Percentiles rank a stretch among this genome's conserved stretches.
Evolutionary conservation across 352 stramenopile genomes (phyloP).

Genomic region (Sclerospora graminicola): DNA sequence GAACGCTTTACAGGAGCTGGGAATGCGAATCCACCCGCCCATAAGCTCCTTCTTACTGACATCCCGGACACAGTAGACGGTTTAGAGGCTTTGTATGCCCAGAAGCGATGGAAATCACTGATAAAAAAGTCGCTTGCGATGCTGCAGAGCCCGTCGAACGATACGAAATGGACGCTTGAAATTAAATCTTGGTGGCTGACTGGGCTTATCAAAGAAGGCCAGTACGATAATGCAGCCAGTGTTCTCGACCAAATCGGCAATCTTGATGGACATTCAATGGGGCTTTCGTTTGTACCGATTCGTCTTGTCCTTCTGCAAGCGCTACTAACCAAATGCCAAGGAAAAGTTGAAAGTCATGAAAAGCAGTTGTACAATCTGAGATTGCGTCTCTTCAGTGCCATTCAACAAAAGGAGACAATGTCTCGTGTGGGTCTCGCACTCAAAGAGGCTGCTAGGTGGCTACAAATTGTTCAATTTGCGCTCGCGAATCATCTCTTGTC

Average conservation of each 20-base stretch:
- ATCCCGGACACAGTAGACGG: constrained; percentile 44
- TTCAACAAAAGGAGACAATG: constrained; percentile 19
- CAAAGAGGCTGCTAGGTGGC: constrained; percentile 28
- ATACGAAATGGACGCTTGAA: constrained; percentile 35
- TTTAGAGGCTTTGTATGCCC: constrained; percentile 45
- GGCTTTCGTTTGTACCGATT: constrained; percentile 37
- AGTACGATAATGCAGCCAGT: constrained; percentile 65
- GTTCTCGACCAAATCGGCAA: constrained; percentile 68
- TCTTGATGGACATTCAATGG: constrained; percentile 28
- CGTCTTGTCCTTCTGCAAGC: constrained; percentile 54
- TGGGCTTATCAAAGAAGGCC: constrained; percentile 64
- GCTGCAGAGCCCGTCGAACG: constrained; percentile 46
- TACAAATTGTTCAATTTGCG: constrained; percentile 53
- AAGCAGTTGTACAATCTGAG: constrained; percentile 59
- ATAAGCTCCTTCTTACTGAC: constrained; percentile 40
- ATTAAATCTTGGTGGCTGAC: constrained; percentile 81
- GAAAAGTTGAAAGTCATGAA: constrained; percentile 39
- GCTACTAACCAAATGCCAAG: constrained; percentile 62
- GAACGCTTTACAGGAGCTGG: constrained; percentile 18
- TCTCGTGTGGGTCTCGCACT: constrained; percentile 25
- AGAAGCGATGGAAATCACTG: constrained; percentile 65
- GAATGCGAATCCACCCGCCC: constrained; percentile 19
- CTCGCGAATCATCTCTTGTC: constrained; percentile 58
- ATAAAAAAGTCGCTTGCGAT: constrained; percentile 68
- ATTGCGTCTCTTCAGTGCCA: constrained; percentile 21